phyloP scores from a whole-genome alignment of 768 basidiomycete genomes.

The Sarcomyxa edulis region DNA sequence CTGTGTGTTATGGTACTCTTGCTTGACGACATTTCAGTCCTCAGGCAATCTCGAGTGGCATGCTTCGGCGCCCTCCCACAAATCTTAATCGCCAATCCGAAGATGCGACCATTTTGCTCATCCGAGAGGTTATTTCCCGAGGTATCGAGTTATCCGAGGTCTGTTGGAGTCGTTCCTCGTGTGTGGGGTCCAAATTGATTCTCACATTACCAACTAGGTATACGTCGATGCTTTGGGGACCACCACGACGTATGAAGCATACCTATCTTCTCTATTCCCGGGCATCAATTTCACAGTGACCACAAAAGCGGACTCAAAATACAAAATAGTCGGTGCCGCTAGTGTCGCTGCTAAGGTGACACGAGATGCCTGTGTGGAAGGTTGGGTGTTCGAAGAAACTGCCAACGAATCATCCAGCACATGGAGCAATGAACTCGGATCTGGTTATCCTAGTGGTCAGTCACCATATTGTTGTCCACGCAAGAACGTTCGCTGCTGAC shows the following conservation, averaged over 20 bases:
- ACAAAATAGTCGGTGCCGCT: conserved; percentile 95
- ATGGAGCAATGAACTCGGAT: conserved; percentile 49
- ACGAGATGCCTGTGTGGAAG: conserved; percentile 82
- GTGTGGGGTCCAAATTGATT: background rate
- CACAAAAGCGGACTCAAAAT: conserved; percentile 92
- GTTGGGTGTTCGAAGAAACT: conserved; percentile 75
- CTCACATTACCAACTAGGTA: conserved; percentile 44
- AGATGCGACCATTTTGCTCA: conserved; percentile 86
- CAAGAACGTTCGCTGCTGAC: too few relatives aligned
- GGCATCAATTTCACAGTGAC: conserved; percentile 84
- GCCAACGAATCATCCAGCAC: background rate
- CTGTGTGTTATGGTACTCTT: too few relatives aligned
- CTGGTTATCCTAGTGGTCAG: conserved; percentile 92
- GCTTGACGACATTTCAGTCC: conserved; percentile 52
- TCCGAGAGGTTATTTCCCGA: conserved; percentile 75
- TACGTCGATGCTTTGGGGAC: conserved; percentile 95
- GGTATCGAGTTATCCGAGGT: conserved; percentile 82
- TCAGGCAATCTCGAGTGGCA: conserved; percentile 85
- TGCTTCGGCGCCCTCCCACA: conserved; percentile 77
- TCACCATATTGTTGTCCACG: background rate
- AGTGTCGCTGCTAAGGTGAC: conserved; percentile 99
- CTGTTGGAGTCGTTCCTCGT: conserved; percentile 6
- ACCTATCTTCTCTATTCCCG: conserved; percentile 77
- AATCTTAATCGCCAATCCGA: conserved; percentile 89
- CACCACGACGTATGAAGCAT: conserved; percentile 78